Conservation (phyloP, 2,329 filamentous ascomycete species). For the Trichoderma breve region DNA sequence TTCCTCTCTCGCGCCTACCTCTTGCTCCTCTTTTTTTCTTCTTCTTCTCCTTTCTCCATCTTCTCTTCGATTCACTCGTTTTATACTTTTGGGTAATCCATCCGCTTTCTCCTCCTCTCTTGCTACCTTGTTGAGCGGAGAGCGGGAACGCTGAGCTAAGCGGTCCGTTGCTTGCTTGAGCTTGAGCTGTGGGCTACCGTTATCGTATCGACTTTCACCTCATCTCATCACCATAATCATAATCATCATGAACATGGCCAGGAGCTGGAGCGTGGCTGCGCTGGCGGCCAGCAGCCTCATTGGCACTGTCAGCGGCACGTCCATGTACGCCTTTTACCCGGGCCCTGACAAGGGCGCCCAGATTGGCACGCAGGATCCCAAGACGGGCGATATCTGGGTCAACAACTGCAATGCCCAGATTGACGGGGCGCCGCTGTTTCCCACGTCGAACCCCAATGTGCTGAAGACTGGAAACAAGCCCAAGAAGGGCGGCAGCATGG, state of each 20-base stretch:
- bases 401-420: not conserved
- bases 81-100: not conserved
- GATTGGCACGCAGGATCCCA: slow-evolving; percentile 12
- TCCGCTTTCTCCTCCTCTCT: not conserved
- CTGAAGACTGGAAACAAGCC: not conserved
- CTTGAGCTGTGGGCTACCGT: not conserved
- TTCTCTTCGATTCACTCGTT: not conserved
- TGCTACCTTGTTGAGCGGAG: not conserved
- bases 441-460: not conserved
- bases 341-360: not conserved
- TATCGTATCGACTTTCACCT: not conserved
- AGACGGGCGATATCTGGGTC: not conserved
- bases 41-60: not conserved
- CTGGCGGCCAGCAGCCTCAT: slow-evolving; percentile 3
- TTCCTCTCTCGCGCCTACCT: not conserved
- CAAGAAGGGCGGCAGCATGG: not conserved
- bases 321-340: slow-evolving; percentile 8
- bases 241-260: not conserved
- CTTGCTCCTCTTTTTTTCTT: too few relatives aligned
- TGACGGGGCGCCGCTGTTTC: slow-evolving; percentile 1
- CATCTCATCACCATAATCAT: not conserved
- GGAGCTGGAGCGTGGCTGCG: not conserved
- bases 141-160: slow-evolving; percentile 3
- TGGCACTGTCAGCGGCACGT: not conserved
- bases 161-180: not conserved